Evolutionary conservation across 2,329 filamentous ascomycete species (phyloP), one percentile per base, ranked within the genome.

Genomic region (Arthrobotrys sinensis): DNA sequence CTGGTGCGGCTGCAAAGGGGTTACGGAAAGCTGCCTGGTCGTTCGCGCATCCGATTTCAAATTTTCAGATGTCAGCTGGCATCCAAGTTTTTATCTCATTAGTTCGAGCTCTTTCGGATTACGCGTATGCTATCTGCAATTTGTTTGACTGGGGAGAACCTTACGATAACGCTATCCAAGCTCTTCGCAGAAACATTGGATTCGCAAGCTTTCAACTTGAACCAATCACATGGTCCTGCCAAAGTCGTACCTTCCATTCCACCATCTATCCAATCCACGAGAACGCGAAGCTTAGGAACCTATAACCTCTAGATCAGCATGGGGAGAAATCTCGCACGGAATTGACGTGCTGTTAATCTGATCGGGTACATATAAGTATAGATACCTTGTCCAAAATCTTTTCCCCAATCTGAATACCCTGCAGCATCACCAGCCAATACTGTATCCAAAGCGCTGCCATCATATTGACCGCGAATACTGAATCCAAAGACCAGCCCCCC

Each of bases 391-490:
- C n/a, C 2, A 55, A 32, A 40, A 21, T 28, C 8, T 45, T 67
- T 10, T 45, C 34, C 10, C 46, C 36, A 19, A 32, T 11, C 12
- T n/a, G 16, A 43, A 52, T n/a, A 0, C 46, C 34, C 12, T 28
- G 11, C 2, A 55, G 8, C 32, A 53, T 45, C 34, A 40, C 48
- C 34, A 53, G 16, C 64, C 64, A 67, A 55, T 67, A 45, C 14
- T 67, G 48, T n/a, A 67, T 38, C 45, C 46, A 45, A 4, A 55
- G 2, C 8, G 64, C 34, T 16, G 38, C 21, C 0, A 52, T 34
- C 3, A 67, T 16, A 34, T 67, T 52, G 2, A 55, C 12, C 11
- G 21, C 6, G 32, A 67, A 43, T n/a, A 55, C 16, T 10, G 48
- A 55, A 55, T 55, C 21, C 16, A 67, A 12, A 45, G 19, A n/a